Percentiles rank a stretch among this genome's conserved stretches.
These are phyloP conservation scores for Calamus simplicifolius DNA, from an alignment of 176 grass and related monocot species.

Conservation along the genomic window DNA sequence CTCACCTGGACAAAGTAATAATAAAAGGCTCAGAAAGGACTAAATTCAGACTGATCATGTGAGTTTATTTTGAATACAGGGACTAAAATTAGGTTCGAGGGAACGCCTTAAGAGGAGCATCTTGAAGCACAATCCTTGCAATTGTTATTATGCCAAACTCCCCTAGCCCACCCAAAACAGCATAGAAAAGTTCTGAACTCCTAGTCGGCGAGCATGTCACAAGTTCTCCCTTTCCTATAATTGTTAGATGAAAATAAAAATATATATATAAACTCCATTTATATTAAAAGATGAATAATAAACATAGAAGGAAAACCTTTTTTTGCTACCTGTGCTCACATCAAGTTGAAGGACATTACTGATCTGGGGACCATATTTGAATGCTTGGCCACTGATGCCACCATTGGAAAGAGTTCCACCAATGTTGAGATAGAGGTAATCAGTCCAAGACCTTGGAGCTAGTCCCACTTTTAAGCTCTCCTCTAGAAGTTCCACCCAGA, in stretches of 20 bases:
- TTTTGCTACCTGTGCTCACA: constrained; percentile 66
- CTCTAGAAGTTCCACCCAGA: constrained; percentile 82
- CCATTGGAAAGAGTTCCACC: constrained; percentile 90
- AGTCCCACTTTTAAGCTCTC: constrained; percentile 77
- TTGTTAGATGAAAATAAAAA: constrained; percentile 26
- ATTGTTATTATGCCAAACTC: constrained; percentile 97
- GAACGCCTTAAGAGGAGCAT: constrained; percentile 61
- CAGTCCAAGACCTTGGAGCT: constrained; percentile 87
- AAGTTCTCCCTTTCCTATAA: constrained; percentile 54
- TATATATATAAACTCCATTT: constrained; percentile 14
- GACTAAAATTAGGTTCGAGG: no score
- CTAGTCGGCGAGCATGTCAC: constrained; percentile 65
- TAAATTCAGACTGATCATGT: no score
- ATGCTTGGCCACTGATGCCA: constrained; percentile 82
- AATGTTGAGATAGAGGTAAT: constrained; percentile 74
- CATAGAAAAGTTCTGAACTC: constrained; percentile 67
- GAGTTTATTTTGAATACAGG: no score
- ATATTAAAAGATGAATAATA: neutral
- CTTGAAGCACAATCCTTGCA: constrained; percentile 78
- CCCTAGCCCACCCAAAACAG: constrained; percentile 76
- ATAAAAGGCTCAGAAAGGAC: no score
- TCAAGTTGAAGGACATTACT: constrained; percentile 89
- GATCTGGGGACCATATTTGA: constrained; percentile 90
- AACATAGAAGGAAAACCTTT: constrained; percentile 16
- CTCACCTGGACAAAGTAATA: constrained; percentile 31